Base-by-base conservation (phyloP, 352 stramenopile genomes). In the Phytophthora multivora region DNA sequence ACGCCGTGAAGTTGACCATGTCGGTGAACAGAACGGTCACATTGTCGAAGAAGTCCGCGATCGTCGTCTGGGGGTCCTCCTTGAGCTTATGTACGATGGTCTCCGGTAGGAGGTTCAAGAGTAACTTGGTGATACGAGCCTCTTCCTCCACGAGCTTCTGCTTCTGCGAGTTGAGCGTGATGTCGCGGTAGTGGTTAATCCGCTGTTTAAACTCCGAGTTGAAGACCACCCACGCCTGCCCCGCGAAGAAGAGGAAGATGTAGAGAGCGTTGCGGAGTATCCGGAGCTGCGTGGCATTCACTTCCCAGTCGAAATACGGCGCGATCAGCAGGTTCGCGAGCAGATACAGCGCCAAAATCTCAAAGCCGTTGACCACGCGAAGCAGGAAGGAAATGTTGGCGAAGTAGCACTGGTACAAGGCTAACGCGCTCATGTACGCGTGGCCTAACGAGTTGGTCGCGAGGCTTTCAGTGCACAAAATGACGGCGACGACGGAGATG, bases 51-150 rank as follows among this genome's bases (percentile, higher is more conserved):
- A 89, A 91, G 47, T 96, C 86, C 23, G 85, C 86, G 41, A 96
- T 93, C 6, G 81, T 89, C 11, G 83, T 75, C 33, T 91, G 76
- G 0, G 84, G 81, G 33, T 93, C 77, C 31, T 90, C 81, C 16
- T 94, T 91, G 9, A 94, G 70, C 64, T 95, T 93, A 51, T 91
- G 71, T 13, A 97, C 86, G 35, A 94, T 95, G 13, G 79, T 93
- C 45, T 91, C 83, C 0, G 88, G 89, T 5, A 97, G 64, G 16
- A 96, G 41, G 26, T 94, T 93, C 2, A 88, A 63, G 16, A 95
- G 60, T 40, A 91, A 33, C 54, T 94, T 95, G 11, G 79, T 91
- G 67, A 93, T 91, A 5, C 80, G 78, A 7, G 68, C 73, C 28
- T 95, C 81, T 69, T 95, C 82, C 51, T 95, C 80, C 11, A 91